Evolutionary conservation across 192 early-diverging fungal species (phyloP).

Genomic region (Backusella macrospora): DNA sequence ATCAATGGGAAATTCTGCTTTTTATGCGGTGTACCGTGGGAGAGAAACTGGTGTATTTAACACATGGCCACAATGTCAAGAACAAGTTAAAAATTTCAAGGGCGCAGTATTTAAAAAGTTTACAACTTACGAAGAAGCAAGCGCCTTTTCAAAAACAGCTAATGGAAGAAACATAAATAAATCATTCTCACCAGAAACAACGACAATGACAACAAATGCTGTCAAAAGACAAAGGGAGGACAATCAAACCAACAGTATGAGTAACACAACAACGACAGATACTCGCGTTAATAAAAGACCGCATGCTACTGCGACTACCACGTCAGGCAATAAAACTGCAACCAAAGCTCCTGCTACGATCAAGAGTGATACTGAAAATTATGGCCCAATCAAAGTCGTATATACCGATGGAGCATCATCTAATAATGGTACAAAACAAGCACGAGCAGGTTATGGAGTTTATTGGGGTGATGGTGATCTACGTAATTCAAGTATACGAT

Average conservation of each 20-base stretch:
- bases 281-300: too few relatives aligned
- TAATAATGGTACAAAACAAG: constrained; percentile 66
- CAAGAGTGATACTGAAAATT: neutral
- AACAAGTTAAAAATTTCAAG: constrained; percentile 50
- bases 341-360: too few relatives aligned
- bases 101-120: constrained; percentile 71
- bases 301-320: too few relatives aligned
- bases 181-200: too few relatives aligned
- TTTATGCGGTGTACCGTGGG: constrained; percentile 53
- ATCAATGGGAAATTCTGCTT: constrained; percentile 22
- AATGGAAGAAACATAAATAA: neutral
- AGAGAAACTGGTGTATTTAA: constrained; percentile 46
- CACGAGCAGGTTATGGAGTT: constrained; percentile 83
- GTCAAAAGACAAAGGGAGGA: too few relatives aligned
- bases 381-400: constrained; percentile 40
- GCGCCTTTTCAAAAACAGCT: constrained; percentile 43
- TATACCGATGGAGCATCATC: constrained; percentile 86
- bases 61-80: constrained; percentile 62
- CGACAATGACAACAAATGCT: too few relatives aligned
- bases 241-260: too few relatives aligned
- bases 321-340: too few relatives aligned
- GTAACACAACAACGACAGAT: too few relatives aligned
- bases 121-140: constrained; percentile 53
- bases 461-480: constrained; percentile 76
- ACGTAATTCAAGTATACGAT: constrained; percentile 61